Conservation (phyloP, 2,329 filamentous ascomycete species). For the Dothideomycetes sp. region DNA sequence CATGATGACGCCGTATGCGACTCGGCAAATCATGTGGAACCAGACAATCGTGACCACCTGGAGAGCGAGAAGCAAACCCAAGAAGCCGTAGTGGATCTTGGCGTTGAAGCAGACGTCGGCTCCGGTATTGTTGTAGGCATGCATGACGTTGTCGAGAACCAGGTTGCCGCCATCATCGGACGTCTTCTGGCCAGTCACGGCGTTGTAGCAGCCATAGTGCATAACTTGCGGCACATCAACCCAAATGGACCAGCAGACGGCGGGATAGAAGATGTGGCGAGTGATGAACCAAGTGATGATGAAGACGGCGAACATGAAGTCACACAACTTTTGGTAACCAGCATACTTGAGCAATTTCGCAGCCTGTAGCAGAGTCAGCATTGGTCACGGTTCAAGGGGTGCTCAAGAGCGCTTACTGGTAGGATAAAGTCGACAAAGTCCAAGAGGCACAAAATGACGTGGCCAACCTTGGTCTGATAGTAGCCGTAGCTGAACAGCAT, state of each 20-base stretch:
- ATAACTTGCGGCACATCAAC: constrained; percentile 52
- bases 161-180: constrained; percentile 36
- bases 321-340: constrained; percentile 64
- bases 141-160: constrained; percentile 50
- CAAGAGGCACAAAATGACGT: constrained; percentile 83
- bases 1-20: constrained; percentile 68
- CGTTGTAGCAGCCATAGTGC: constrained; percentile 58
- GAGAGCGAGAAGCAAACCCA: constrained; percentile 64
- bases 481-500: constrained; percentile 78
- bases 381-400: background rate
- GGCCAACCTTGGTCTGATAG: constrained; percentile 76
- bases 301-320: constrained; percentile 74
- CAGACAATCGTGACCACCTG: constrained; percentile 74
- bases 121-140: constrained; percentile 63
- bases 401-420: constrained; percentile 47
- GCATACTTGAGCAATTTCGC: constrained; percentile 94
- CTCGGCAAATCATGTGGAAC: constrained; percentile 79
- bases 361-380: constrained; percentile 38
- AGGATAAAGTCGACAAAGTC: constrained; percentile 84
- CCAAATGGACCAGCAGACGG: constrained; percentile 75
- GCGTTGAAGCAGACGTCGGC: constrained; percentile 65
- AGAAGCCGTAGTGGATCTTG: constrained; percentile 64
- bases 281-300: constrained; percentile 74
- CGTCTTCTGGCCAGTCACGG: constrained; percentile 44
- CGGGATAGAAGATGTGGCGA: constrained; percentile 70